Conservation (phyloP, 169 alveolate species). For the Perkinsus chesapeaki region DNA sequence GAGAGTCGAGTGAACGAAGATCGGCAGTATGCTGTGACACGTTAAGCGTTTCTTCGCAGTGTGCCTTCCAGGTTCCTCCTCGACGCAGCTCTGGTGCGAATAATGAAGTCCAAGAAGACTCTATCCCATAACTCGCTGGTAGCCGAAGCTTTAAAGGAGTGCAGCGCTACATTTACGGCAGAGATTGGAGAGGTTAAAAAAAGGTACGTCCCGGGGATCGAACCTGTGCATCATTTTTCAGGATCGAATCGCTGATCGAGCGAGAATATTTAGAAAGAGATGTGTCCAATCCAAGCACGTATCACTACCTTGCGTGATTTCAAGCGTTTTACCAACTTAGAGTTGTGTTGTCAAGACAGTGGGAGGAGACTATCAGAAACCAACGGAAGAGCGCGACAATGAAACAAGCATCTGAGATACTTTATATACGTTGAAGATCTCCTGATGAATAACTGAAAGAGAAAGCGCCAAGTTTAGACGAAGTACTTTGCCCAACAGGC, state of each 20-base stretch:
- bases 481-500: no score
- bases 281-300: constrained; percentile 18
- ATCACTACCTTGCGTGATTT: constrained; percentile 36
- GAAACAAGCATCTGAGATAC: no score
- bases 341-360: background rate
- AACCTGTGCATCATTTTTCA: background rate
- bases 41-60: no score
- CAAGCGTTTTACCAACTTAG: background rate
- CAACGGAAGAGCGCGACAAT: no score
- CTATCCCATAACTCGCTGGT: constrained; percentile 36
- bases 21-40: constrained; percentile 42
- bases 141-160: constrained; percentile 28
- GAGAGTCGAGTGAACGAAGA: constrained; percentile 47
- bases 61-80: constrained; percentile 19
- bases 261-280: constrained; percentile 51
- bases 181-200: constrained; percentile 26
- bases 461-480: no score
- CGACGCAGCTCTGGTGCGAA: constrained; percentile 65
- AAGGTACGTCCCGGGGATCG: background rate
- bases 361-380: no score
- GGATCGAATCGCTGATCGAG: constrained; percentile 49
- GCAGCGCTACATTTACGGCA: background rate
- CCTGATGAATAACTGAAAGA: no score
- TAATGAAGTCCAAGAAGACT: constrained; percentile 47
- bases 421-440: no score